Evolutionary conservation across 2,329 filamentous ascomycete species (phyloP), one percentile per base, ranked within the genome.

Genomic region (Aureobasidium sp.): DNA sequence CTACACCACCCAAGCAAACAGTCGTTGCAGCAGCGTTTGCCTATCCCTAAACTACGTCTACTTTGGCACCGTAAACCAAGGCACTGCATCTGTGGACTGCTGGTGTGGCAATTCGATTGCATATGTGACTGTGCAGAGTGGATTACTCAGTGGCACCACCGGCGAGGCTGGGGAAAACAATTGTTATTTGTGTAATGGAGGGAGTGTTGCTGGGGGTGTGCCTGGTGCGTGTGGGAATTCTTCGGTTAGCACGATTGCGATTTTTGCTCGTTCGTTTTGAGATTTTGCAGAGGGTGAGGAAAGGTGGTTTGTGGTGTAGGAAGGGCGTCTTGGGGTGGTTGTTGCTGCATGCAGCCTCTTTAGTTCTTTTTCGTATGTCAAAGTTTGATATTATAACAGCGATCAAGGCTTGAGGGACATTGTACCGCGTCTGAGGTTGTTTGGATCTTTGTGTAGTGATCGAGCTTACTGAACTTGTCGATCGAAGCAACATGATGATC

Each of bases 81-180:
- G 64, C 1, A 66, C 65, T 6, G 59, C 64, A 1, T 59, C 42
- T 6, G 69, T 63, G 7, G 69, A 71, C 58, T 72, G 70, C 52
- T 72, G 64, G 65, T 71, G 69, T 47, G 70, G 68, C 0, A 68
- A 71, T 41, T 36, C 52, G 1, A 65, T 72, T 20, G 61, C 57
- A n/a, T 69, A 69, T 52, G 69, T 71, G 9, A 66, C 63, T 7
- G 15, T 58, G 27, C 39, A 15, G 8, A 62, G 20, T 48, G 63
- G 61, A 2, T 39, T 63, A 47, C 20, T 63, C n/a, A 34, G 44
- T 42, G 44, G 45, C 2, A 52, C 37, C 0, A 42, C 45, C 1
- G 58, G 58, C 5, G 58, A 61, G 11, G 47, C 58, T 7, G 58
- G 58, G 61, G 36, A 60, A 55, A 57, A 57, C 9, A 57, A 57